A percentile compares a stretch with the other conserved stretches of the same genome.
Evolutionary conservation across 257 asterid genomes (phyloP).

Genomic region (Nicotiana tabacum): DNA sequence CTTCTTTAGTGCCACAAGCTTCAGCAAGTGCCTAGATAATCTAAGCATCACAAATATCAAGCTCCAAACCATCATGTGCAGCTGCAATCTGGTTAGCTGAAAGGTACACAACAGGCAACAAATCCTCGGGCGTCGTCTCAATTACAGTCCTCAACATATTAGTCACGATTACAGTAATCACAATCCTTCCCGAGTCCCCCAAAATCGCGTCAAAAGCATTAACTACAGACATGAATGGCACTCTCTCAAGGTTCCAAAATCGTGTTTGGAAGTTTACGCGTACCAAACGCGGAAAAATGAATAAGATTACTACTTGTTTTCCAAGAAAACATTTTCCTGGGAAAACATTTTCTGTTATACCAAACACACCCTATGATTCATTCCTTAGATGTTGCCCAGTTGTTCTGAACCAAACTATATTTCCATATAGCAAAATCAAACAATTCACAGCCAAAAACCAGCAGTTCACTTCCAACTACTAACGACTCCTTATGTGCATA

Average conservation of each 20-base stretch:
- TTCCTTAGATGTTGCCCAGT: constrained; percentile 63
- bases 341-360: too few relatives aligned
- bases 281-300: too few relatives aligned
- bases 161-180: constrained; percentile 27
- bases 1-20: constrained; percentile 83
- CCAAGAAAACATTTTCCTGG: too few relatives aligned
- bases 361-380: constrained; percentile 41
- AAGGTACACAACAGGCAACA: constrained; percentile 71
- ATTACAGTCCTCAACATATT: constrained; percentile 59
- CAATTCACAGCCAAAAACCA: constrained; percentile 82
- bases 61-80: constrained; percentile 89
- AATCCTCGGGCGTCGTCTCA: constrained; percentile 70
- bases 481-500: constrained; percentile 78
- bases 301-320: too few relatives aligned
- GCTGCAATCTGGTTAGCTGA: constrained; percentile 67
- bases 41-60: constrained; percentile 79
- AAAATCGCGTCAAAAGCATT: constrained; percentile 49
- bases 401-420: constrained; percentile 42
- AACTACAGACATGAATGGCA: too few relatives aligned
- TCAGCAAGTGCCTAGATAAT: constrained; percentile 82
- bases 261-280: too few relatives aligned
- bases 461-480: constrained; percentile 68
- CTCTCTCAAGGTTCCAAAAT: too few relatives aligned
- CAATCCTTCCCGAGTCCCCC: constrained; percentile 20
- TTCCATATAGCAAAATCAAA: constrained; percentile 81